These are phyloP conservation scores for Dinochytrium kinnereticum DNA, from an alignment of 371 early-diverging fungal genomes.

Conservation along the genomic window DNA sequence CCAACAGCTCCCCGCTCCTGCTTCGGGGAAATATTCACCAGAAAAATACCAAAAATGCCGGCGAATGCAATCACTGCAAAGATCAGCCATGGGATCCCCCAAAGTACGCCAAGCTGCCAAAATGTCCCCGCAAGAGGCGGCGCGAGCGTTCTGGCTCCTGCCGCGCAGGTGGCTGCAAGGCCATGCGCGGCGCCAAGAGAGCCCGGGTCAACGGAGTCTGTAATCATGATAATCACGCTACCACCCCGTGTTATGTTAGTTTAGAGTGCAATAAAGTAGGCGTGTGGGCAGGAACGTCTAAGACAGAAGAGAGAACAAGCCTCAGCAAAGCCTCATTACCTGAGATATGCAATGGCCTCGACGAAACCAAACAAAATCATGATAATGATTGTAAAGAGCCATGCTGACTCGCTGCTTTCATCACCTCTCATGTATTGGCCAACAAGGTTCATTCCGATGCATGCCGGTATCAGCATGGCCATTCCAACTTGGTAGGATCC, in stretches of 20 bases:
- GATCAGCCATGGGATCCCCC: constrained; percentile 6
- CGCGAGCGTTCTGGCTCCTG: constrained; percentile 44
- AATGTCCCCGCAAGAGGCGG: constrained; percentile 49
- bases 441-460: constrained; percentile 16
- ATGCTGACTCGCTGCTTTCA: not conserved
- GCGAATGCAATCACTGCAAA: not conserved
- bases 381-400: constrained; percentile 22
- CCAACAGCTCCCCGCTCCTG: not conserved
- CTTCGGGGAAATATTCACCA: not conserved
- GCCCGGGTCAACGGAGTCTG: constrained; percentile 37
- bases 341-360: constrained; percentile 47
- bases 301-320: not conserved
- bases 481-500: constrained; percentile 35
- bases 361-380: constrained; percentile 39
- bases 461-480: constrained; percentile 28
- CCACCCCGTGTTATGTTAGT: not conserved
- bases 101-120: constrained; percentile 39
- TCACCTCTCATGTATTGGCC: constrained; percentile 13
- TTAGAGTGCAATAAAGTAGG: no score
- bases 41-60: not conserved
- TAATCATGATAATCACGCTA: constrained; percentile 51
- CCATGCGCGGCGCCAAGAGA: constrained; percentile 54
- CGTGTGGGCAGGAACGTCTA: no score
- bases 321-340: constrained; percentile 11
- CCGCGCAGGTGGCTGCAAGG: constrained; percentile 49